Evolutionary conservation across 116 monocot genomes (phyloP), one percentile per base, ranked within the genome.

Genomic region (Thalassia testudinum): DNA sequence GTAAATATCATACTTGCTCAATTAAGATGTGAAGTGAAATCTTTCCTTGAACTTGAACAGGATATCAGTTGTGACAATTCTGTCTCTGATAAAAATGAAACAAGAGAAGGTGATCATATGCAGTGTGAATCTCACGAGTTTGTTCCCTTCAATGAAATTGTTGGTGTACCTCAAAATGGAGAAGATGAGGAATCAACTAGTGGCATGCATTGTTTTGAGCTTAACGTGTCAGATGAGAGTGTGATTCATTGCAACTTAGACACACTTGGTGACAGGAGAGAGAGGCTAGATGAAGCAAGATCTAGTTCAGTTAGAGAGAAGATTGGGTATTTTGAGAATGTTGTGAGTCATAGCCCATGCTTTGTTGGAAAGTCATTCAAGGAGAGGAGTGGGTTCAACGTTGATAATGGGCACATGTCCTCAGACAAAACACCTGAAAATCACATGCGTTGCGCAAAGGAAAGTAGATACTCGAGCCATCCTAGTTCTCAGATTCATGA

Each of bases 131-230:
- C 92, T 12, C 80, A 78, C n/a, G 92, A 92, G 63, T 92, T 87
- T 28, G 60, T 87, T 16, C 78, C 75, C 54, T 72, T 87, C 22
- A 87, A 83, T 64, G 92, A 78, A 12, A 53, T 70, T 44, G 29
- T 47, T 2, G 75, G 92, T 67, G 92, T 77, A 21, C 87, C 92
- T 62, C 72, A 53, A 50, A 64, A 72, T 62, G 78, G 59, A 1
- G 87, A 84, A 56, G 93, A 87, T 69, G 93, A 87, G 59, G 87
- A 87, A 30, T 42, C 81, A 42, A 55, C 76, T 29, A 81, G 93
- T 67, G 84, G 81, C 52, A 68, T 84, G 62, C 78, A 84, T 26
- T 93, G 87, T 47, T 87, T 93, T 47, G 93, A 93, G 68, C 76
- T 87, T 5, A 75, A 78, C 54, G 73, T 77, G 71, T 42, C 22